Conservation (phyloP, 2,329 filamentous ascomycete genomes). For the Cercospora nicotianae region DNA sequence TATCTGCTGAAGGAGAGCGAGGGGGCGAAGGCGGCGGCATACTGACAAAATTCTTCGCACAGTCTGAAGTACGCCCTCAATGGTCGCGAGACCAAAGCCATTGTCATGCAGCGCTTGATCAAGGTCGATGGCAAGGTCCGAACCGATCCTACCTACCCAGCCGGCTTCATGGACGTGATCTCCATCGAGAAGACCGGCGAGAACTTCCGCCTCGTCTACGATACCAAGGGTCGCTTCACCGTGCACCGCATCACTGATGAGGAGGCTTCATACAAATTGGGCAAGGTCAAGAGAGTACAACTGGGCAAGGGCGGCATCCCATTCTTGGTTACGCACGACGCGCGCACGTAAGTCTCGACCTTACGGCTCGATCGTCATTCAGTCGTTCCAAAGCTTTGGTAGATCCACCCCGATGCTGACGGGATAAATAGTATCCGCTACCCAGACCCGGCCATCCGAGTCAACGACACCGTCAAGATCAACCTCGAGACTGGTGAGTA, state of each 20-base stretch:
- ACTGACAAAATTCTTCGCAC: constrained; percentile 46
- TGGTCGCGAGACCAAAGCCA: constrained; percentile 93
- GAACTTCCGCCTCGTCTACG: constrained; percentile 99
- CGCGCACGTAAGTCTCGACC: constrained; percentile 97
- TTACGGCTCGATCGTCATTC: constrained; percentile 72
- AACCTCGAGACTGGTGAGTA: constrained; percentile 77
- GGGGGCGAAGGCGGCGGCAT: not conserved
- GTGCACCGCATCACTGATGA: constrained; percentile 98
- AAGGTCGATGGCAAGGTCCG: constrained; percentile 99
- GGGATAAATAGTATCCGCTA: constrained; percentile 80
- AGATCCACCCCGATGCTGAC: constrained; percentile 40
- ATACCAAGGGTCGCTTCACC: constrained; percentile 99
- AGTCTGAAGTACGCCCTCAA: constrained; percentile 99
- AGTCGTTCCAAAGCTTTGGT: constrained; percentile 99
- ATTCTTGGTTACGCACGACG: constrained; percentile 99
- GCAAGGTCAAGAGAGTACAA: constrained; percentile 99
- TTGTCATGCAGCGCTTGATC: constrained; percentile 99
- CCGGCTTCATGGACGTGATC: constrained; percentile 99
- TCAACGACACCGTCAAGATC: constrained; percentile 99
- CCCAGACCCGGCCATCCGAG: constrained; percentile 97
- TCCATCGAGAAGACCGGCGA: constrained; percentile 99
- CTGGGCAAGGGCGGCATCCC: constrained; percentile 99
- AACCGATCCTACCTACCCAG: constrained; percentile 95
- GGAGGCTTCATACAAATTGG: constrained; percentile 99
- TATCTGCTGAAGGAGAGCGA: not conserved